Percentiles rank a stretch among this genome's conserved stretches.
phyloP scores from a whole-genome alignment of 2,329 filamentous ascomycete genomes.

The Xylaria sp. region DNA sequence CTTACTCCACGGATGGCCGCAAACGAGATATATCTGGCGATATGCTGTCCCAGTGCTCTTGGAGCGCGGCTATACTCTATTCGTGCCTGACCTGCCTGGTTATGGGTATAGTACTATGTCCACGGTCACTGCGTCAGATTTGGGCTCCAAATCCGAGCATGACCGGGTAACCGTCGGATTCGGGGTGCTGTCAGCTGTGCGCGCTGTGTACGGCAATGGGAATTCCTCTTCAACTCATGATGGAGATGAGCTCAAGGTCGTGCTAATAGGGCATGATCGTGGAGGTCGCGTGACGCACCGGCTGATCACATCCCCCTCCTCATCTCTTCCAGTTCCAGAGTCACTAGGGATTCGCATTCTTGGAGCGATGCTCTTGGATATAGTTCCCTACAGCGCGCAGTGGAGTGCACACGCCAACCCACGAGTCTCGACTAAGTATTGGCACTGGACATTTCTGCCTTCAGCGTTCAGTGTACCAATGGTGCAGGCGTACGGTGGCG shows the following conservation, averaged over 20 bases:
- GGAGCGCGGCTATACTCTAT: constrained; percentile 29
- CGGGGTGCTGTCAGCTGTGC: constrained; percentile 29
- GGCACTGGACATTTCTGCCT: constrained; percentile 38
- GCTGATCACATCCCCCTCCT: constrained; percentile 29
- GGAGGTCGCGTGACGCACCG: constrained; percentile 33
- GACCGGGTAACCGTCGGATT: constrained; percentile 33
- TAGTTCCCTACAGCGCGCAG: constrained; percentile 36
- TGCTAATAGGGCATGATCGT: constrained; percentile 36
- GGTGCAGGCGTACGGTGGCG: constrained; percentile 34
- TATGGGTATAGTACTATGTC: constrained; percentile 36
- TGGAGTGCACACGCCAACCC: constrained; percentile 36
- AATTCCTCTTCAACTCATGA: background rate
- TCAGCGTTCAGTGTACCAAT: constrained; percentile 29
- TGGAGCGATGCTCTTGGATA: constrained; percentile 35
- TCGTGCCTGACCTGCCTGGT: constrained; percentile 37
- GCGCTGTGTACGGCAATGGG: constrained; percentile 26
- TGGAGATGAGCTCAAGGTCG: constrained; percentile 22
- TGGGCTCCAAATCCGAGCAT: constrained; percentile 26
- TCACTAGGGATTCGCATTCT: constrained; percentile 28
- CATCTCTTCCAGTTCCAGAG: constrained; percentile 6
- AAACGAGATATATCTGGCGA: constrained; percentile 37
- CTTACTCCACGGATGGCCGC: constrained; percentile 40
- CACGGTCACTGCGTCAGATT: constrained; percentile 1
- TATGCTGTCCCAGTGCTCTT: constrained; percentile 35
- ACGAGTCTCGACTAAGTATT: constrained; percentile 31